These are phyloP conservation scores for Ephemerocybe angulata DNA, from an alignment of 768 basidiomycete species.

Conservation along the genomic window DNA sequence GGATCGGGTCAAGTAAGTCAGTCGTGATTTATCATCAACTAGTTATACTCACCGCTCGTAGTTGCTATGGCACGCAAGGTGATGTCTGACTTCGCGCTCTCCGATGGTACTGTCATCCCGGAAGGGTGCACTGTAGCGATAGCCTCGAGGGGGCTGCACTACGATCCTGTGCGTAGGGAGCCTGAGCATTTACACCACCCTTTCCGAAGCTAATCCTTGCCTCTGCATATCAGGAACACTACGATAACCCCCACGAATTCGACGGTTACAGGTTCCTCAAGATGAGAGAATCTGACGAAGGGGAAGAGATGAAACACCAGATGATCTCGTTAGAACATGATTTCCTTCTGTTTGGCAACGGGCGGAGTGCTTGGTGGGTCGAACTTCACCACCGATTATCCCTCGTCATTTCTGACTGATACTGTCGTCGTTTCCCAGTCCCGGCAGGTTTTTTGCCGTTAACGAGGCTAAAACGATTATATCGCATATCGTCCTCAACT, in stretches of 20 bases:
- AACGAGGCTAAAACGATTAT: conserved; percentile 42
- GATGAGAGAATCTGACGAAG: conserved; percentile 23
- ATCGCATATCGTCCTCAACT: conserved; percentile 37
- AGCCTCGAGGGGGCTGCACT: conserved; percentile 20
- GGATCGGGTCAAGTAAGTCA: conserved; percentile 21
- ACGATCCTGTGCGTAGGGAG: conserved; percentile 20
- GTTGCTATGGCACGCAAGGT: conserved; percentile 21
- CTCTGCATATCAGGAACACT: conserved; percentile 9
- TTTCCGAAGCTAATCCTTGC: neutral
- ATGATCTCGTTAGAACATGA: conserved; percentile 24
- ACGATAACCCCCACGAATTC: conserved; percentile 34
- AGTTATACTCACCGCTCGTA: conserved; percentile 1
- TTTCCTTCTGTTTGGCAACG: conserved; percentile 32
- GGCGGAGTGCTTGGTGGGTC: conserved; percentile 24
- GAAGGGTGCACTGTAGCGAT: conserved; percentile 22
- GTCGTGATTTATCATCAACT: neutral
- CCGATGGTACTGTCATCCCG: conserved; percentile 24
- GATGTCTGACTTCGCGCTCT: conserved; percentile 26
- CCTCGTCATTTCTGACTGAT: neutral
- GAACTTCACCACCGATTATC: neutral
- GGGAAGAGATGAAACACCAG: conserved; percentile 23
- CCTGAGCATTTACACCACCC: neutral
- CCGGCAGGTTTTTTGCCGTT: conserved; percentile 43
- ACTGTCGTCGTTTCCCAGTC: conserved; percentile 14
- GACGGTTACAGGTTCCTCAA: conserved; percentile 46